phyloP scores from a whole-genome alignment of 306 rosid genomes.

The Mimosa bimucronata region DNA sequence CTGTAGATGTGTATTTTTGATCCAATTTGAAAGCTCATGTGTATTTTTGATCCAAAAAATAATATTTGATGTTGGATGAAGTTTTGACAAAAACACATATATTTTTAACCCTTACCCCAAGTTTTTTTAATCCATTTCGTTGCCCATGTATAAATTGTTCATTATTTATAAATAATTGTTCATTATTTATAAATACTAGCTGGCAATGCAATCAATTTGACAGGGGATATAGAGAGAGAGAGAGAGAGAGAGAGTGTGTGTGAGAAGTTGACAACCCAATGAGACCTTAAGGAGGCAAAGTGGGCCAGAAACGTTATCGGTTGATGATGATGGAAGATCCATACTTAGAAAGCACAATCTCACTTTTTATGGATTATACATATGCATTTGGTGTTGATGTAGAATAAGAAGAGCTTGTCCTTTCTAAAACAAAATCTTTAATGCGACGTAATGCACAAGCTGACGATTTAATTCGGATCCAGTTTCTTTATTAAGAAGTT shows the following conservation, averaged over 20 bases:
- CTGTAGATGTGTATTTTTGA: no score
- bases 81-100: no score
- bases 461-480: not conserved
- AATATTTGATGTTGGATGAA: no score
- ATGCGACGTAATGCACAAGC: slow-evolving; percentile 1
- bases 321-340: slow-evolving; percentile 11
- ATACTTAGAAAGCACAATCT: not conserved
- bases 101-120: no score
- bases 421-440: not conserved
- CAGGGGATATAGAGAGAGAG: not conserved
- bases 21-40: no score
- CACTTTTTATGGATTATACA: not conserved
- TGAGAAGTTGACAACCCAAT: not conserved
- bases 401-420: not conserved
- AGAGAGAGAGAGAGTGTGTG: not conserved
- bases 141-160: not conserved
- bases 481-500: no score
- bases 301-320: slow-evolving; percentile 28
- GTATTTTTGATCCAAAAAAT: no score
- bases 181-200: not conserved
- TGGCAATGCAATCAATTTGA: not conserved
- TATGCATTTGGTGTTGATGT: not conserved
- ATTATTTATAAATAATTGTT: slow-evolving; percentile 4
- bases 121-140: not conserved
- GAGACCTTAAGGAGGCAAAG: not conserved